Evolutionary conservation across 148 eudicot genomes (phyloP).

Genomic region (Vaccinium myrtillus): DNA sequence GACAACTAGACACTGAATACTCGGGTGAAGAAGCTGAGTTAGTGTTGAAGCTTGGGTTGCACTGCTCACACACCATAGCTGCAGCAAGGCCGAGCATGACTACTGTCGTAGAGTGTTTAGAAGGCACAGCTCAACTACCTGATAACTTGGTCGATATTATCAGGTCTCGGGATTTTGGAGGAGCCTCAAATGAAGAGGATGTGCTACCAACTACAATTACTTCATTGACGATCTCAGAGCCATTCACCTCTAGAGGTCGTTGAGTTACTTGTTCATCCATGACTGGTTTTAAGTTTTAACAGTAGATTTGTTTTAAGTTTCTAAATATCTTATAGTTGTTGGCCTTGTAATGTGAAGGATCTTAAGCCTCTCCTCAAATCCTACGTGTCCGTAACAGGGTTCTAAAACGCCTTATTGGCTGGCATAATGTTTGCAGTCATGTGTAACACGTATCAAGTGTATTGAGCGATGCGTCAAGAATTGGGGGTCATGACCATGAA

Average conservation of each 20-base stretch:
- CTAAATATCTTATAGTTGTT: too few species aligned
- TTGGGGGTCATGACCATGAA: too few species aligned
- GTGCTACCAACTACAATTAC: background rate
- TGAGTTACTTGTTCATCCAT: background rate
- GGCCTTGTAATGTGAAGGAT: too few species aligned
- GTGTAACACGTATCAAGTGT: too few species aligned
- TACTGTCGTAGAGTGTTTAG: background rate
- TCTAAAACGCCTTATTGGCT: too few species aligned
- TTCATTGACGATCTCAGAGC: background rate
- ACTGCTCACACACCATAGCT: background rate
- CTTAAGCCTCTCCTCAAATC: too few species aligned
- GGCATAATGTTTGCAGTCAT: too few species aligned
- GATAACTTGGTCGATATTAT: background rate
- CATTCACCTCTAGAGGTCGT: background rate
- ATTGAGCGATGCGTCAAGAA: too few species aligned
- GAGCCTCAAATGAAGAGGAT: background rate
- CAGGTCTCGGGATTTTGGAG: background rate
- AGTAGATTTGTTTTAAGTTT: background rate
- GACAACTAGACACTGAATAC: background rate
- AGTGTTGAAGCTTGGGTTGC: conserved; percentile 6
- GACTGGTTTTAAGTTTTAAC: background rate
- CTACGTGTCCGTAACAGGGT: too few species aligned
- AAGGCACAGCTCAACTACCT: conserved; percentile 8
- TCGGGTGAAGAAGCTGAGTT: conserved; percentile 7
- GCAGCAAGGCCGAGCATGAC: background rate